Percentiles rank a stretch among this genome's conserved stretches.
These are phyloP conservation scores for Saccharomycopsis sp. DNA, from an alignment of 805 yeast species.

Conservation along the genomic window DNA sequence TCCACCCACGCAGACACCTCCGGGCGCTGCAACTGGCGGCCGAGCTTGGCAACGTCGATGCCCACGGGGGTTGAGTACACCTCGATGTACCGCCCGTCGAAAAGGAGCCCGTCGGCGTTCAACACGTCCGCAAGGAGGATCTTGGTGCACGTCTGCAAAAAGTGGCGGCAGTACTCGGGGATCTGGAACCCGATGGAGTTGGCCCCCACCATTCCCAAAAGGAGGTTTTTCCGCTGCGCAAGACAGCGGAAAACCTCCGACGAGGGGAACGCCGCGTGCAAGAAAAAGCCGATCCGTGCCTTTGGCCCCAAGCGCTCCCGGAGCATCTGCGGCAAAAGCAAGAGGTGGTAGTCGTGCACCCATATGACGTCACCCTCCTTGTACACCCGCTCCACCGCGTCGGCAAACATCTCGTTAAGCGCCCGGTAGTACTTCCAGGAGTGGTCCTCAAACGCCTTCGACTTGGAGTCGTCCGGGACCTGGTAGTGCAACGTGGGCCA, in stretches of 20 bases:
- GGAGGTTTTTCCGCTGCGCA: constrained; percentile 72
- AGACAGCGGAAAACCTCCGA: constrained; percentile 91
- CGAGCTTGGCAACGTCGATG: constrained; percentile 59
- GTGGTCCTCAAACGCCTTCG: constrained; percentile 92
- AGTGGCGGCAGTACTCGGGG: constrained; percentile 88
- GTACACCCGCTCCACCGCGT: constrained; percentile 60
- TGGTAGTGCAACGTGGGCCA: constrained; percentile 97
- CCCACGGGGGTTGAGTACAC: constrained; percentile 69
- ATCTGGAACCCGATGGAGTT: constrained; percentile 86
- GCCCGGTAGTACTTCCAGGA: constrained; percentile 81
- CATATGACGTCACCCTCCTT: constrained; percentile 74
- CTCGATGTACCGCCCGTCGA: constrained; percentile 49
- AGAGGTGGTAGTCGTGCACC: constrained; percentile 91
- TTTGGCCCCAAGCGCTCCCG: constrained; percentile 59
- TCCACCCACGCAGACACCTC: constrained; percentile 59
- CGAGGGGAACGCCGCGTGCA: constrained; percentile 93
- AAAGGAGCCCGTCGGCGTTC: constrained; percentile 49
- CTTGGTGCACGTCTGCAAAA: constrained; percentile 82
- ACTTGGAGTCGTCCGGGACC: constrained; percentile 89
- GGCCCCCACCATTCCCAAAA: constrained; percentile 84
- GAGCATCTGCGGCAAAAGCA: constrained; percentile 81
- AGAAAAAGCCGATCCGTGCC: constrained; percentile 85
- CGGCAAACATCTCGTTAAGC: constrained; percentile 75
- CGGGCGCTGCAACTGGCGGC: constrained; percentile 37
- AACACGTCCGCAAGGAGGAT: constrained; percentile 78